Conservation (phyloP, 75 land plant species). For the Ceratopteris richardii region DNA sequence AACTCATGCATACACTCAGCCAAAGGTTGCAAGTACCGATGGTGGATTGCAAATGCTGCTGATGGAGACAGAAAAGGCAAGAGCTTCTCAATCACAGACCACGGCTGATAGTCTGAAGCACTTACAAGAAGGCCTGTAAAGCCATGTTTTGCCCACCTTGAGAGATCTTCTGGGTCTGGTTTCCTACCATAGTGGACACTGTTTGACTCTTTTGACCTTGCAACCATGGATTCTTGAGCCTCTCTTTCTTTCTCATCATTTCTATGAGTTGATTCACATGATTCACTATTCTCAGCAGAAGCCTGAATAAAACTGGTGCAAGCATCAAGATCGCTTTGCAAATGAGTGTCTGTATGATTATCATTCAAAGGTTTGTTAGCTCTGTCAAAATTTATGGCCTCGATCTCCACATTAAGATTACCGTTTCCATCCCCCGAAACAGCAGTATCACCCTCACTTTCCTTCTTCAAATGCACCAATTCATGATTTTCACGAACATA, state of each 20-base stretch:
- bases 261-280: neutral
- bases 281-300: neutral
- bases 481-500: no score
- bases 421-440: neutral
- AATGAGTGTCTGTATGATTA: no score
- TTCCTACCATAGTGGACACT: neutral
- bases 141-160: conserved; percentile 68
- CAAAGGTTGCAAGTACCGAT: conserved; percentile 86
- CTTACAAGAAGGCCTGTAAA: conserved; percentile 84
- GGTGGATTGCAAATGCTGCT: conserved; percentile 84
- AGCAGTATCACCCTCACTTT: neutral
- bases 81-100: conserved; percentile 52
- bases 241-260: neutral
- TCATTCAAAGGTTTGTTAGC: no score
- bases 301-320: neutral
- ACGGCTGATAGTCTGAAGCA: conserved; percentile 65
- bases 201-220: neutral
- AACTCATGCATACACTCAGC: conserved; percentile 85
- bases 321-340: neutral
- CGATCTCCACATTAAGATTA: neutral
- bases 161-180: conserved; percentile 15
- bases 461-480: no score
- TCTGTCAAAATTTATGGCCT: conserved; percentile 1
- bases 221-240: neutral
- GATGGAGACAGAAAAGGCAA: conserved; percentile 80